Percentiles rank a stretch among this genome's conserved stretches.
phyloP scores from a whole-genome alignment of 306 rosid genomes.

The Pachyrhizus erosus region DNA sequence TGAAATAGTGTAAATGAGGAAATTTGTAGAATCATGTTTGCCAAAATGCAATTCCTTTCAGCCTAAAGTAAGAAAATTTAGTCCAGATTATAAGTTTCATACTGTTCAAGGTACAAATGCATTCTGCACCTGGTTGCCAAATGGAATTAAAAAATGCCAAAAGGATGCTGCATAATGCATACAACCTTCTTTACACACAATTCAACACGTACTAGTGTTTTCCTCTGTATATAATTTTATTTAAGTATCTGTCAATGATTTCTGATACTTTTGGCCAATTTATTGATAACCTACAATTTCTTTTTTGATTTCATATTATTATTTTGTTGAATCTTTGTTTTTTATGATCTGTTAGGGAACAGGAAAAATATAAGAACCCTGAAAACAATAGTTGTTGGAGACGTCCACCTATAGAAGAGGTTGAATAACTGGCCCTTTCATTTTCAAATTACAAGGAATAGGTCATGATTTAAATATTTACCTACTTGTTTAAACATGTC shows the following conservation, averaged over 20 bases:
- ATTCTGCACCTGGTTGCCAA: too few relatives aligned
- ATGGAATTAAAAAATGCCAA: slow-evolving; percentile 27
- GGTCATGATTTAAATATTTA: slow-evolving; percentile 27
- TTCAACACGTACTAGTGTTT: slow-evolving; percentile 9
- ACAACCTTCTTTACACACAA: slow-evolving; percentile 3
- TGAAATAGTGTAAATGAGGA: too few relatives aligned
- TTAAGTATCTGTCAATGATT: not conserved
- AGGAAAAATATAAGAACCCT: slow-evolving; percentile 80
- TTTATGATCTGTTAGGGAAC: slow-evolving; percentile 65
- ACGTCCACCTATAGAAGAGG: slow-evolving; percentile 95
- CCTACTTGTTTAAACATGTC: not conserved
- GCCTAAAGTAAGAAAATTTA: slow-evolving; percentile 5
- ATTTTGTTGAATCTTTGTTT: slow-evolving; percentile 40
- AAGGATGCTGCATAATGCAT: slow-evolving; percentile 17
- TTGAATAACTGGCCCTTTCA: slow-evolving; percentile 46
- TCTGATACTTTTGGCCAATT: slow-evolving; percentile 27
- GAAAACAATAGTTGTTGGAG: slow-evolving; percentile 64
- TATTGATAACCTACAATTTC: slow-evolving; percentile 26
- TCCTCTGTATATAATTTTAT: not conserved
- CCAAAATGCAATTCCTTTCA: not conserved
- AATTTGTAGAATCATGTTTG: too few relatives aligned
- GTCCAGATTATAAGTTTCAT: not conserved
- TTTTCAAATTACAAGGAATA: slow-evolving; percentile 34
- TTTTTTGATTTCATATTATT: slow-evolving; percentile 21
- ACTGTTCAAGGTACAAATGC: too few relatives aligned